A percentile compares a stretch with the other conserved stretches of the same genome.
Evolutionary conservation across 1,284 basidiomycete species (phyloP).

Genomic region (Cystobasidium slooffiae): DNA sequence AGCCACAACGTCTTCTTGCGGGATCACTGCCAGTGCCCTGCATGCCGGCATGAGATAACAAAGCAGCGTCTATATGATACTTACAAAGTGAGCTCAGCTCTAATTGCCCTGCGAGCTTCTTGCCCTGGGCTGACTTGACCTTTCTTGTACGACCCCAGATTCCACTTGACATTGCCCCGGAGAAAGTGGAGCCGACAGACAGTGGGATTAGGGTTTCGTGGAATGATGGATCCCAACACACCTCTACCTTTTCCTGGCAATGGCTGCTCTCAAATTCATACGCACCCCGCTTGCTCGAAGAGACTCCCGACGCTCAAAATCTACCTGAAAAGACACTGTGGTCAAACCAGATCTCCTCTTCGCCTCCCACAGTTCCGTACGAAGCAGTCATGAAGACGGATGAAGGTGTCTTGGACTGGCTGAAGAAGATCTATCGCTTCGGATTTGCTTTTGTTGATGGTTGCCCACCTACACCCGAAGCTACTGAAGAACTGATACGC

Average conservation of each 20-base stretch:
- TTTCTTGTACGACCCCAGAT: constrained; percentile 64
- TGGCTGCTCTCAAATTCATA: constrained; percentile 79
- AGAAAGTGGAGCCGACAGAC: constrained; percentile 65
- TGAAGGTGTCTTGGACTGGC: constrained; percentile 75
- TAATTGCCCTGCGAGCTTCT: background rate
- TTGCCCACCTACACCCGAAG: constrained; percentile 78
- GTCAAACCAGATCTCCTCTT: constrained; percentile 67
- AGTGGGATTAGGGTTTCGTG: constrained; percentile 71
- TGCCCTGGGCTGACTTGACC: background rate
- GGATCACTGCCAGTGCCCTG: constrained; percentile 85
- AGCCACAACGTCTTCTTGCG: constrained; percentile 75
- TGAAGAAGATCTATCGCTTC: constrained; percentile 78
- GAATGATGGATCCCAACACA: constrained; percentile 61
- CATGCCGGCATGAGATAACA: constrained; percentile 85
- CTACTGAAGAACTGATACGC: constrained; percentile 76
- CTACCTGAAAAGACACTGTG: constrained; percentile 66
- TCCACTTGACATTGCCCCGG: constrained; percentile 71
- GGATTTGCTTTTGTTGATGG: constrained; percentile 87
- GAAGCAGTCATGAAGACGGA: constrained; percentile 76
- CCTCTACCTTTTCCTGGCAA: constrained; percentile 81
- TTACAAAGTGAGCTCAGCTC: constrained; percentile 66
- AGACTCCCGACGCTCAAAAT: background rate
- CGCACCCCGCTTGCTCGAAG: constrained; percentile 63
- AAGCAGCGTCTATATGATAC: constrained; percentile 89
- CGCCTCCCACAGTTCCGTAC: constrained; percentile 76